Conservation (phyloP, 2,329 filamentous ascomycete species). For the Pseudogymnoascus pannorum region DNA sequence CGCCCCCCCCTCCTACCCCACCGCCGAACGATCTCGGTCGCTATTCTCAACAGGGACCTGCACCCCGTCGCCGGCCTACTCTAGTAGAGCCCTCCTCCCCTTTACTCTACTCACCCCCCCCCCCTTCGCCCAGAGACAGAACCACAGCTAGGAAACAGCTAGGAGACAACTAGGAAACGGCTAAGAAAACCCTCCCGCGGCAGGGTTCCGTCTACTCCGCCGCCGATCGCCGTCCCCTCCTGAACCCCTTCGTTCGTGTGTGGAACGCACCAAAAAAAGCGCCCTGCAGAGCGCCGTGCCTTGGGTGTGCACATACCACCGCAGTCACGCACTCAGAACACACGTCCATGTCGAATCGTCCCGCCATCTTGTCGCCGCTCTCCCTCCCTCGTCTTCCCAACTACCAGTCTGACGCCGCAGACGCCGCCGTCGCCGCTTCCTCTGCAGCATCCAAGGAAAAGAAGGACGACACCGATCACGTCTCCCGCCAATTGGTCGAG, state of each 20-base stretch:
- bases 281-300: background rate
- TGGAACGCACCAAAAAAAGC: background rate
- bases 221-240: conserved; percentile 1
- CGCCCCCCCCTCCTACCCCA: background rate
- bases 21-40: background rate
- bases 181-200: background rate
- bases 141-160: too few relatives aligned
- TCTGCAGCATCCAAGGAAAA: background rate
- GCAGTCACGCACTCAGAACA: background rate
- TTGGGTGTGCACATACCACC: background rate
- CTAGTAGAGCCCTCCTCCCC: too few relatives aligned
- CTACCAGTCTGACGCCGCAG: background rate
- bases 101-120: background rate
- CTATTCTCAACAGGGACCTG: background rate
- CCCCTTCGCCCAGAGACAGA: too few relatives aligned
- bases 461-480: background rate
- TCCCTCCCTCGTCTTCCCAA: background rate
- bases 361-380: background rate
- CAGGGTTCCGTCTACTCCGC: background rate
- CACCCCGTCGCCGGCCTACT: background rate
- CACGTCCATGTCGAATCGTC: background rate
- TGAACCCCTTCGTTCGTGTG: conserved; percentile 2
- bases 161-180: background rate
- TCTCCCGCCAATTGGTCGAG: background rate
- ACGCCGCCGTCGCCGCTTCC: too few relatives aligned